These are phyloP conservation scores for Wickerhamomyces bovis DNA, from an alignment of 805 yeast species.

Conservation along the genomic window DNA sequence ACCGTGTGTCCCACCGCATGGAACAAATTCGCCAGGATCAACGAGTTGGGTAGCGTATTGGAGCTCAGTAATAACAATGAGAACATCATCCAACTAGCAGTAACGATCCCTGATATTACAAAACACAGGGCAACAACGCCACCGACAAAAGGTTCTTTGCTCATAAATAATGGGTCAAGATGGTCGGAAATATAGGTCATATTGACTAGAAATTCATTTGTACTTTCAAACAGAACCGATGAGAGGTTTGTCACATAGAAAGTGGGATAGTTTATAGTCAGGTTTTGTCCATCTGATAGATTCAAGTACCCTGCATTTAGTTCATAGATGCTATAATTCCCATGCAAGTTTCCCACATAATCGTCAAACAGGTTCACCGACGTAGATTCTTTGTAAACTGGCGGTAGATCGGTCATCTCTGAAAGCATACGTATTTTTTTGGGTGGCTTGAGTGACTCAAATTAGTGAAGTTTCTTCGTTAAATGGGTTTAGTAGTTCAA, in stretches of 20 bases:
- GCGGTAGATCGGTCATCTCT: neutral
- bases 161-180: slow-evolving; percentile 3
- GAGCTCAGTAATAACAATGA: slow-evolving; percentile 48
- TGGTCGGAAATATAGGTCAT: neutral
- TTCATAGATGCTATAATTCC: slow-evolving; percentile 15
- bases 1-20: slow-evolving; percentile 51
- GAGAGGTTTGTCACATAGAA: slow-evolving; percentile 45
- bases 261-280: slow-evolving; percentile 29
- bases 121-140: slow-evolving; percentile 42
- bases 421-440: neutral
- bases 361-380: neutral
- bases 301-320: slow-evolving; percentile 16
- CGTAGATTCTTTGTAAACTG: neutral
- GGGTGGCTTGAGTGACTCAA: neutral
- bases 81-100: slow-evolving; percentile 67
- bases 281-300: neutral
- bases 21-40: slow-evolving; percentile 52
- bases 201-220: slow-evolving; percentile 6
- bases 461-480: too few relatives aligned
- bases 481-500: neutral
- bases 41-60: slow-evolving; percentile 50
- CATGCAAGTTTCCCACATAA: slow-evolving; percentile 11
- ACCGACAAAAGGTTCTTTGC: slow-evolving; percentile 30
- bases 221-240: slow-evolving; percentile 5
- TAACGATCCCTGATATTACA: slow-evolving; percentile 48